Percentiles rank a stretch among this genome's conserved stretches.
These are phyloP conservation scores for Diaporthe destruens DNA, from an alignment of 2,329 filamentous ascomycete species.

Conservation along the genomic window DNA sequence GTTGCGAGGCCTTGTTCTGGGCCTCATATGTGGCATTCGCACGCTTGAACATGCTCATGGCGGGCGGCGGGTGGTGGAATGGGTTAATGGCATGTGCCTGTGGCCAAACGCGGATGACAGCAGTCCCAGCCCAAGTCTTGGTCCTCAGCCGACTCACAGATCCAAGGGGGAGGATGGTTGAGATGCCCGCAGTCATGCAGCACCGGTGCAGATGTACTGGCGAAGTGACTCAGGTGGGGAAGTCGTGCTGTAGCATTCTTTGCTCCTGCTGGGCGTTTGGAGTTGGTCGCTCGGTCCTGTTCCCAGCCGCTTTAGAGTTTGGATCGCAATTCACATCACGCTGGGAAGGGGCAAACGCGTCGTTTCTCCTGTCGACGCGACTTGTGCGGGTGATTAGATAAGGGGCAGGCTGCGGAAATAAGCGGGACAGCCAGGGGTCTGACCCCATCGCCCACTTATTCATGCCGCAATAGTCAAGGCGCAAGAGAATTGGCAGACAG, in stretches of 20 bases:
- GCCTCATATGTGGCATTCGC: constrained; percentile 52
- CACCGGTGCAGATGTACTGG: constrained; percentile 31
- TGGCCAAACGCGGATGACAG: constrained; percentile 11
- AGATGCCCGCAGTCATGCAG: constrained; percentile 46
- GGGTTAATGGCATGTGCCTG: constrained; percentile 15
- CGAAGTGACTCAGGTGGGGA: constrained; percentile 29
- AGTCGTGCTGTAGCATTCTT: constrained; percentile 27
- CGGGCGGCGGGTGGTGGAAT: constrained; percentile 1
- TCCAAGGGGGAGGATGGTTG: constrained; percentile 42
- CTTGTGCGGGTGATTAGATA: constrained; percentile 32
- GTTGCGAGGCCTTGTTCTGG: constrained; percentile 47
- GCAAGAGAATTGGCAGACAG: background rate
- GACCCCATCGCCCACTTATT: background rate
- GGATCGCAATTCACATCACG: constrained; percentile 4
- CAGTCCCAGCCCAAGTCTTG: constrained; percentile 20
- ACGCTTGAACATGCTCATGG: constrained; percentile 41
- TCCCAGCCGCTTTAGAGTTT: constrained; percentile 16
- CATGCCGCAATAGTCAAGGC: constrained; percentile 5
- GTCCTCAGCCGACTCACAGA: constrained; percentile 40
- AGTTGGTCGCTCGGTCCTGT: constrained; percentile 28
- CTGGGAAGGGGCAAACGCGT: constrained; percentile 25
- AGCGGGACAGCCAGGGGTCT: background rate
- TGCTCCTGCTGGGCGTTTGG: constrained; percentile 25
- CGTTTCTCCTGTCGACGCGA: constrained; percentile 17
- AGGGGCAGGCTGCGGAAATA: background rate